These are phyloP conservation scores for Caryopteris hybrid DNA, from an alignment of 305 asterid species.

Conservation along the genomic window DNA sequence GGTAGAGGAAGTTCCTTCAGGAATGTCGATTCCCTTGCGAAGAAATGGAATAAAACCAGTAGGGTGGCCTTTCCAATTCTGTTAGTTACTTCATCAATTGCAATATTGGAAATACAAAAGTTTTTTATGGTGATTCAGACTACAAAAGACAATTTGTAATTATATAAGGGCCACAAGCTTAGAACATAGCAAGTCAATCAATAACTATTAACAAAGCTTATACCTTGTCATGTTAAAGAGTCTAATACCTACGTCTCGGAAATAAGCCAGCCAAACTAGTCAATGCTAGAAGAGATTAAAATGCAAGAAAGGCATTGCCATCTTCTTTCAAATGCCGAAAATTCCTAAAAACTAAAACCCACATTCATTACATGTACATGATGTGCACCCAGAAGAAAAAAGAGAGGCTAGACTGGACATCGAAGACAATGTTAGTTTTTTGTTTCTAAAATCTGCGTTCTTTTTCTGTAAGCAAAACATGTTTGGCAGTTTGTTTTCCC, in stretches of 20 bases:
- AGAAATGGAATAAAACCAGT: constrained; percentile 3
- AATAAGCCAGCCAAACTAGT: neutral
- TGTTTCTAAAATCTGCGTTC: neutral
- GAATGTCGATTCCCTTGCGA: neutral
- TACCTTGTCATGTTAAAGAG: neutral
- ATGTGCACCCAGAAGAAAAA: neutral
- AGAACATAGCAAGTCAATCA: neutral
- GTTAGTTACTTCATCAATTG: neutral
- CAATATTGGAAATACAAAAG: neutral
- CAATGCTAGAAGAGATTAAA: neutral
- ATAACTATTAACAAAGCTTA: neutral
- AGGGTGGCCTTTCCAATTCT: neutral
- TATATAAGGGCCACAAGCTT: neutral
- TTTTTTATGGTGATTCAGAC: neutral
- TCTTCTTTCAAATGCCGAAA: neutral
- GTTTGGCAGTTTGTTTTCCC: neutral
- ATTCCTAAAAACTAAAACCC: neutral
- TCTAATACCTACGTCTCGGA: neutral
- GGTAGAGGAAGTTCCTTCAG: neutral
- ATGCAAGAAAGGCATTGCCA: neutral
- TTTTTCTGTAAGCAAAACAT: neutral
- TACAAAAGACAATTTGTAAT: constrained; percentile 6
- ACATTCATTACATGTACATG: neutral
- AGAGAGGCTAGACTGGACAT: neutral
- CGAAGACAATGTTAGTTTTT: neutral